phyloP scores from a whole-genome alignment of 2,329 filamentous ascomycete genomes.

The Alternaria sp. region DNA sequence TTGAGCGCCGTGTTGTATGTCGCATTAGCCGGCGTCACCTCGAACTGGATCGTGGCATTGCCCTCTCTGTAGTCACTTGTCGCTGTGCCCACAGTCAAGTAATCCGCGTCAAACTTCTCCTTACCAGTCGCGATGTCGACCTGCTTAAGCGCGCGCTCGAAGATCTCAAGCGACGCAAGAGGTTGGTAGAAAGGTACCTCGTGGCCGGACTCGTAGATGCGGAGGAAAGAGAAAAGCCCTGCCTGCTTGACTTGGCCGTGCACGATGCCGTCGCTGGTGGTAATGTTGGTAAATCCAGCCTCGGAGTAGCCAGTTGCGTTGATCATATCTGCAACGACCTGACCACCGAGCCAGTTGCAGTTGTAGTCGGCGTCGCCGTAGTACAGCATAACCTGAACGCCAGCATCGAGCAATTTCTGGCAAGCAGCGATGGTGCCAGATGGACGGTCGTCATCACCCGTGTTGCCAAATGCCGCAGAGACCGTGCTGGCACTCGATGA shows the following conservation, averaged over 20 bases:
- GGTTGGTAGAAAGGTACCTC: constrained; percentile 64
- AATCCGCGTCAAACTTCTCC: constrained; percentile 28
- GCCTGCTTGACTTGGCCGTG: constrained; percentile 62
- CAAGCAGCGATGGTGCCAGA: constrained; percentile 53
- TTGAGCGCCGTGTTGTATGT: constrained; percentile 58
- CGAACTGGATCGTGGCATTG: constrained; percentile 55
- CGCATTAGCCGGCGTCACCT: constrained; percentile 51
- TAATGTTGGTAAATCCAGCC: constrained; percentile 59
- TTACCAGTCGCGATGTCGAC: constrained; percentile 60
- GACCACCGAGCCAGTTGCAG: constrained; percentile 56
- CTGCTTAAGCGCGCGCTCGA: constrained; percentile 57
- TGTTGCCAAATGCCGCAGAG: constrained; percentile 52
- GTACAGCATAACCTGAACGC: constrained; percentile 53
- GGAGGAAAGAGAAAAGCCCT: constrained; percentile 58
- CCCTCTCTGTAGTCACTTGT: constrained; percentile 53
- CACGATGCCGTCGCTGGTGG: constrained; percentile 53
- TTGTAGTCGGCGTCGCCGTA: constrained; percentile 59
- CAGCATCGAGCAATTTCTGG: constrained; percentile 47
- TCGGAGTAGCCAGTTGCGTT: constrained; percentile 49
- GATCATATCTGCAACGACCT: constrained; percentile 51
- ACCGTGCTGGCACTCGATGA: constrained; percentile 56
- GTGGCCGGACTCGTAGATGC: constrained; percentile 59
- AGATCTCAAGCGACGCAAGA: constrained; percentile 56
- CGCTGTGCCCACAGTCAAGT: constrained; percentile 44
- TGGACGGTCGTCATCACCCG: constrained; percentile 59